Evolutionary conservation across 2,329 filamentous ascomycete genomes (phyloP), one percentile per base, ranked within the genome.

Genomic region (Penicillium occitanis): DNA sequence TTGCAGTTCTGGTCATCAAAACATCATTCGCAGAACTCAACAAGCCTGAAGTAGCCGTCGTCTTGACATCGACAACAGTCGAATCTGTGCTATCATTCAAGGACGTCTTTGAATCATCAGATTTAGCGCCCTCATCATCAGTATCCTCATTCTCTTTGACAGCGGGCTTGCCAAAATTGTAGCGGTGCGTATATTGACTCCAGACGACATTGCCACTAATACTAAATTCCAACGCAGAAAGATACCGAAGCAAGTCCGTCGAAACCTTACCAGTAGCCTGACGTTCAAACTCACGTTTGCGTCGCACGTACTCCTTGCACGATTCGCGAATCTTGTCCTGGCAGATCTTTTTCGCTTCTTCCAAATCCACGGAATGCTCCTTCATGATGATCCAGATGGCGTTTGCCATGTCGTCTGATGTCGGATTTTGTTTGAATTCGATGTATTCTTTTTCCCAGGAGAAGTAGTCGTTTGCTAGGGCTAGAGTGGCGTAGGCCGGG

Each of bases 371-470:
- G 0, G 63, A 66, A 35, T 72, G 70, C 69, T 81, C 77, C 48
- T 69, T 68, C 78, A 81, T 81, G 25, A 80, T 68, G 22, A 81
- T 75, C 75, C 74, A 80, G 35, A 81, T 68, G 3, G 75, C 77
- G 61, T 82, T 82, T 57, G 76, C 70, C 2, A 80, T 76, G 48
- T 67, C 57, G 5, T 77, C 76, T 2, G 30, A 51, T 3, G 19
- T 25, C 2, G 19, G 25, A 48, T 30, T 33, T 13, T 33, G 22
- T n/a, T 30, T 17, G 50, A 53, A 53, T 35, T 72, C 77, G 17
- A 74, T 65, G n/a, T 64, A 67, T 63, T 80, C 76, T 55, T 79
- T 79, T 14, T 74, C 69, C 70, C 71, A 80, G 1, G 79, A 81
- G 62, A 73, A 80, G 10, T 81, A 69, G 68, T 81, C 79, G 58